A percentile compares a stretch with the other conserved stretches of the same genome.
phyloP scores from a whole-genome alignment of 2,329 filamentous ascomycete species.

The Colletotrichum graminicola region DNA sequence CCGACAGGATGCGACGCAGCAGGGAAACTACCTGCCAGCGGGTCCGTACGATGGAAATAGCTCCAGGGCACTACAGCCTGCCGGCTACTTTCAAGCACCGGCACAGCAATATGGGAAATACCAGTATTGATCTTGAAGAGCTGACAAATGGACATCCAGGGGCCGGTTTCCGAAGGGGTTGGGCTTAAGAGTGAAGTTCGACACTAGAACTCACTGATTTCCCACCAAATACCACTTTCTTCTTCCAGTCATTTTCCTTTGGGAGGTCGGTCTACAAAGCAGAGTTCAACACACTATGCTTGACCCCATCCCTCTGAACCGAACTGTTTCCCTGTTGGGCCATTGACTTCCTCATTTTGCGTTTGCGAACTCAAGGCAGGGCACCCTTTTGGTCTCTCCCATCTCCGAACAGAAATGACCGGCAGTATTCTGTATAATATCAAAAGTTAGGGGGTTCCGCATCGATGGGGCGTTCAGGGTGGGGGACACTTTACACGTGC shows the following conservation, averaged over 20 bases:
- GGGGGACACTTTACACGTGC: constrained; percentile 18
- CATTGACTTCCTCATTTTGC: background rate
- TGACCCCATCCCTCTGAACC: background rate
- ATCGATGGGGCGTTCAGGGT: constrained; percentile 35
- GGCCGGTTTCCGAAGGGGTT: constrained; percentile 35
- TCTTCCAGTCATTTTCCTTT: background rate
- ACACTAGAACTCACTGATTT: background rate
- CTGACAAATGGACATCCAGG: constrained; percentile 32
- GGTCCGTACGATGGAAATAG: constrained; percentile 40
- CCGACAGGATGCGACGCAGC: constrained; percentile 37
- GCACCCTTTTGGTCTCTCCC: background rate
- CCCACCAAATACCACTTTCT: background rate
- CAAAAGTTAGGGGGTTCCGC: constrained; percentile 32
- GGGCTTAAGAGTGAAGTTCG: constrained; percentile 14
- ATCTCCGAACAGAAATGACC: background rate
- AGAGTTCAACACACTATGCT: background rate
- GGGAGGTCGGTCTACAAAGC: background rate
- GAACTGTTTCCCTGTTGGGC: background rate
- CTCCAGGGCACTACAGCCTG: constrained; percentile 48
- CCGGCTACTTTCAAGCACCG: constrained; percentile 50
- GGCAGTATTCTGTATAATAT: constrained; percentile 32
- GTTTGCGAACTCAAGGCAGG: background rate
- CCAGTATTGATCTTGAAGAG: constrained; percentile 47
- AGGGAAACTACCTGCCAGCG: constrained; percentile 15
- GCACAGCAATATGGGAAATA: constrained; percentile 54